These are phyloP conservation scores for Solanum tacnaense DNA, from an alignment of 257 asterid species.

Conservation along the genomic window DNA sequence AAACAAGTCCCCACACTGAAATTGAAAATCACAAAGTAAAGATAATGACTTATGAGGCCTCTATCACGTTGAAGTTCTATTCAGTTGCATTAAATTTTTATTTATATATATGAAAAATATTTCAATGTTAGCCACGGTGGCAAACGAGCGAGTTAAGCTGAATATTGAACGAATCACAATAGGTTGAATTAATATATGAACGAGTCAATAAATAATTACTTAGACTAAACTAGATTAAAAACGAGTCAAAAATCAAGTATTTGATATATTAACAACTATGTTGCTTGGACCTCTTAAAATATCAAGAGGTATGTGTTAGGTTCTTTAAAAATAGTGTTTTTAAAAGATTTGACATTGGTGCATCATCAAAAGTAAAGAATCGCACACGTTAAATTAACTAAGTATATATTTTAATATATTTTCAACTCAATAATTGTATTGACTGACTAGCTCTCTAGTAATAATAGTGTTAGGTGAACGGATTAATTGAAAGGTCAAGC, in stretches of 20 bases:
- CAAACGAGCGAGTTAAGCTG: too few relatives aligned
- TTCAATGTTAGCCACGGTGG: too few relatives aligned
- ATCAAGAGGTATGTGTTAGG: background rate
- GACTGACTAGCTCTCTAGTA: background rate
- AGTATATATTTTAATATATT: too few relatives aligned
- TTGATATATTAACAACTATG: too few relatives aligned
- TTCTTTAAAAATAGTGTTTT: too few relatives aligned
- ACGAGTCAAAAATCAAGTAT: too few relatives aligned
- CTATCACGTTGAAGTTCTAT: background rate
- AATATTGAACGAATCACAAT: background rate
- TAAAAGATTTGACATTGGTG: accelerated
- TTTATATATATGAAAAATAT: too few relatives aligned
- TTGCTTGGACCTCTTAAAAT: background rate
- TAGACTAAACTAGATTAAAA: too few relatives aligned
- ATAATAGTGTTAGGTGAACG: background rate
- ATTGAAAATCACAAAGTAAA: background rate
- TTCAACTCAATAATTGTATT: background rate
- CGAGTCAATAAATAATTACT: background rate
- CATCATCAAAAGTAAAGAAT: background rate
- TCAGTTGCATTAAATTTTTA: background rate
- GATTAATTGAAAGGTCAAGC: background rate
- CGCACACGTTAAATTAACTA: too few relatives aligned
- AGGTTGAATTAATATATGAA: too few relatives aligned
- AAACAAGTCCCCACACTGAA: background rate
- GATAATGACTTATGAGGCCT: background rate